Percentiles rank a stretch among this genome's conserved stretches.
Evolutionary conservation across 176 grass and related monocot species (phyloP).

Genomic region (Leersia perrieri): DNA sequence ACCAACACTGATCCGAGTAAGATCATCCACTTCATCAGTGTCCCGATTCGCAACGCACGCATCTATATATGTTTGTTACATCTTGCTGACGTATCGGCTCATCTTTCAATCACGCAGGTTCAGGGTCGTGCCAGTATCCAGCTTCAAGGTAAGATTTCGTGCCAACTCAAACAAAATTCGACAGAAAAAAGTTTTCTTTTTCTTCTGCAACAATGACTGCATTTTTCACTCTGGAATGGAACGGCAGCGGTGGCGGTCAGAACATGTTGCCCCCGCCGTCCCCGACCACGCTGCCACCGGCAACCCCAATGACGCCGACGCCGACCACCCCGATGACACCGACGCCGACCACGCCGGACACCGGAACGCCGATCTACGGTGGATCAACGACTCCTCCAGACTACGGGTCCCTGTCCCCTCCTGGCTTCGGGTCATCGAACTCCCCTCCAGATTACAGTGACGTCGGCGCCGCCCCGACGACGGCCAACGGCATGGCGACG

Average conservation of each 20-base stretch:
- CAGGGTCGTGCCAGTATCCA: conserved; percentile 52
- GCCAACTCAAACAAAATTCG: not conserved
- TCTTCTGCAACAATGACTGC: not conserved
- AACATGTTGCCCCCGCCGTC: conserved; percentile 35
- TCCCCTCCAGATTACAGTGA: conserved; percentile 54
- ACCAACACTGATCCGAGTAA: conserved; percentile 76
- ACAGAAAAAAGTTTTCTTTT: not conserved
- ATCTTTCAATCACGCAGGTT: conserved; percentile 30
- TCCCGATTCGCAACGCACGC: not conserved
- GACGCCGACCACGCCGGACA: conserved; percentile 38
- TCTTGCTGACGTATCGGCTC: not conserved
- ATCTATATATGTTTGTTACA: not conserved
- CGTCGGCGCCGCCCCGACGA: conserved; percentile 30
- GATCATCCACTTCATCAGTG: not conserved
- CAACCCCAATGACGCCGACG: conserved; percentile 14
- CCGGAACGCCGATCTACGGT: conserved; percentile 30
- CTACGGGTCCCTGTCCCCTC: conserved; percentile 36
- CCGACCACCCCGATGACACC: conserved; percentile 21
- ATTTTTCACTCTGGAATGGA: not conserved
- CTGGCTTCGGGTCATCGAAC: conserved; percentile 29
- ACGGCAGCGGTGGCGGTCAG: conserved; percentile 34
- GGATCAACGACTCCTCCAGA: conserved; percentile 40
- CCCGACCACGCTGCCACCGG: conserved; percentile 29
- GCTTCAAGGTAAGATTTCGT: conserved; percentile 51
- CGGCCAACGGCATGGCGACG: not conserved